Percentiles rank a stretch among this genome's conserved stretches.
These are phyloP conservation scores for Closterium sp. DNA, from an alignment of 139 green algal species.

Conservation along the genomic window DNA sequence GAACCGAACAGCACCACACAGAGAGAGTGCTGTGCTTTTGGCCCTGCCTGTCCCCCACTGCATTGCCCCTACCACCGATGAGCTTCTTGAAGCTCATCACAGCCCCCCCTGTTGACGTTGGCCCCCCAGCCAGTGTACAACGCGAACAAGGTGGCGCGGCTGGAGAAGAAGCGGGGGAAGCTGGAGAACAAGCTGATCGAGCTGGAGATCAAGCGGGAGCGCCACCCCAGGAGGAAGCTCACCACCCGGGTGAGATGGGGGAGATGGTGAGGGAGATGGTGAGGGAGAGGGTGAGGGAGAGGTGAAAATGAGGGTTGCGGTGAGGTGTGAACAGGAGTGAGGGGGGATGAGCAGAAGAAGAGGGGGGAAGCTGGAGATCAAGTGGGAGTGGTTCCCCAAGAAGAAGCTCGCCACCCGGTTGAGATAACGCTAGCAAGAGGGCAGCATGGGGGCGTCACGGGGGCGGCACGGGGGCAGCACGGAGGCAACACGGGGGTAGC, in stretches of 20 bases:
- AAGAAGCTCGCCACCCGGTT: background rate
- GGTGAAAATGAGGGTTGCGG: no score
- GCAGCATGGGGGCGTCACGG: no score
- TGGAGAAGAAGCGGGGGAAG: background rate
- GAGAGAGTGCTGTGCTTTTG: background rate
- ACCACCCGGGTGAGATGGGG: background rate
- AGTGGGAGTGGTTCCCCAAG: background rate
- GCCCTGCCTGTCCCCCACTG: background rate
- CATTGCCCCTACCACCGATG: background rate
- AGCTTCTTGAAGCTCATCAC: no score
- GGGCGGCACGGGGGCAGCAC: background rate
- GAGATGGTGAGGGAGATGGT: no score
- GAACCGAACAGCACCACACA: background rate
- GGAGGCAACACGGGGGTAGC: no score
- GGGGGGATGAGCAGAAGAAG: background rate
- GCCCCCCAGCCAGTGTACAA: conserved; percentile 41
- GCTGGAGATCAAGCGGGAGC: background rate
- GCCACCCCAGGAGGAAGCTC: no score
- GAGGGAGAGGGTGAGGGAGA: no score
- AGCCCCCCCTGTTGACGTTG: no score
- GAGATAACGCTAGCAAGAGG: background rate
- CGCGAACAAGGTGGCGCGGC: conserved; percentile 7
- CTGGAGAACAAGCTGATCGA: conserved; percentile 9
- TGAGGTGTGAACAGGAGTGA: background rate
- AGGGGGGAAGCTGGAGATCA: background rate